Base-by-base conservation (phyloP, 2,329 filamentous ascomycete species). In the Calonectria pseudoturangicola region DNA sequence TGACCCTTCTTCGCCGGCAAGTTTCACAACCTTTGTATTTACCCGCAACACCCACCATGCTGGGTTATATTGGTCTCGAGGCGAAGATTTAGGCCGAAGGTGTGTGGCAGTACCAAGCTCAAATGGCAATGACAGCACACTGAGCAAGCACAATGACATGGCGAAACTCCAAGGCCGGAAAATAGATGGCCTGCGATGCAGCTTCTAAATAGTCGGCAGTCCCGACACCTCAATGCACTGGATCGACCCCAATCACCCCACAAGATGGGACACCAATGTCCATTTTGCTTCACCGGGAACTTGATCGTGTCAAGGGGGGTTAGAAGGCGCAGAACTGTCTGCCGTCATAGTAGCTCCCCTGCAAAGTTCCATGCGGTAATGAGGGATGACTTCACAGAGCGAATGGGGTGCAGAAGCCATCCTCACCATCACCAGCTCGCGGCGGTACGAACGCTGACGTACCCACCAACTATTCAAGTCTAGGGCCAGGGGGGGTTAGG, bases 21-120 rank as follows among this genome's bases (percentile, higher is more conserved):
- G 90, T 92, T 81, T 91, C 90, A 82, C 90, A 92, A 45, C 90
- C 90, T 81, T 92, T 92, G 81, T 89, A 92, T 81, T 92, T 92
- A 65, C 90, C 90, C 45, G 90, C 87, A 71, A 92, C 90, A 66
- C 90, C 90, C 75, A 92, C 90, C 90, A 92, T 91, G 43, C 69
- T 85, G 79, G 74, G 50, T 74, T 33, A 63, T 27, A 21, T 16
- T 16, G 18, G 33, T 12, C 27, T 18, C 12, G 30, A 36, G 21
- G n/a, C 21, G 13, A 60, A 60, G 43, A 33, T 50, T n/a, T 15
- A 21, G 10, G 28, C 39, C 36, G 21, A 41, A 25, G 41, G 45
- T 6, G 50, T 27, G 51, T 41, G 65, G 64, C 27, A 9, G 63
- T 25, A 43, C 33, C 16, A 25, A 54, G 18, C 39, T 15, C n/a